A percentile compares a stretch with the other conserved stretches of the same genome.
phyloP scores from a whole-genome alignment of 2,329 filamentous ascomycete genomes.

The Phialophora macrospora region DNA sequence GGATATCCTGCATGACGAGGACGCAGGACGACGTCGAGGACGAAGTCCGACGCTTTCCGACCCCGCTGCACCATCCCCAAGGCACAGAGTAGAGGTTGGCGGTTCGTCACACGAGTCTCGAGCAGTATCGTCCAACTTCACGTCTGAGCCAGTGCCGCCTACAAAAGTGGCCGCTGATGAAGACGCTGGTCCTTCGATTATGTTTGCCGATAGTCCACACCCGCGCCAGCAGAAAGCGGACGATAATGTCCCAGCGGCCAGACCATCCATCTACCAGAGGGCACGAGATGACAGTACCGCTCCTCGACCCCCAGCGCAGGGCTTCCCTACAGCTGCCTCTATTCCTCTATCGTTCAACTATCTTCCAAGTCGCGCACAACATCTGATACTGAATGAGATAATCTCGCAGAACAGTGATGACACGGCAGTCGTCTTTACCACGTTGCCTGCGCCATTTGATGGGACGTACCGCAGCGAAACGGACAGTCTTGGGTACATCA shows the following conservation, averaged over 20 bases:
- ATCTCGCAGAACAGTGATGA: constrained; percentile 70
- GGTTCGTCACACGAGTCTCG: constrained; percentile 19
- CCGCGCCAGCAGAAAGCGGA: constrained; percentile 43
- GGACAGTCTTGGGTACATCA: constrained; percentile 74
- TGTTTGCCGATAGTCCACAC: constrained; percentile 65
- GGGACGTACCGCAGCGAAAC: constrained; percentile 73
- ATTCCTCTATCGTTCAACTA: constrained; percentile 83
- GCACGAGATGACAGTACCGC: constrained; percentile 20
- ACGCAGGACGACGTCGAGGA: constrained; percentile 12
- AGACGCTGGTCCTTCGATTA: constrained; percentile 70
- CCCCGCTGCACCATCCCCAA: constrained; percentile 14
- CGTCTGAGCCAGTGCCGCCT: constrained; percentile 73
- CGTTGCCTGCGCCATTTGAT: constrained; percentile 77
- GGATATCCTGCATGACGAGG: constrained; percentile 7
- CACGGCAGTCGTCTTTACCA: constrained; percentile 81
- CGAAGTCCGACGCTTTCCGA: constrained; percentile 4
- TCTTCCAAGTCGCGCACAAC: constrained; percentile 79
- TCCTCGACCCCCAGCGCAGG: constrained; percentile 46
- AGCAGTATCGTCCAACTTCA: constrained; percentile 67
- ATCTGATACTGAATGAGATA: constrained; percentile 84
- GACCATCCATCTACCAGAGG: constrained; percentile 49
- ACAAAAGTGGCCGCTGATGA: constrained; percentile 68
- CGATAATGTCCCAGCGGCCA: constrained; percentile 5
- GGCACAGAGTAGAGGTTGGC: constrained; percentile 9
- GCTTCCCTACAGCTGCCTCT: constrained; percentile 63